These are phyloP conservation scores for Quambalaria eucalypti DNA, from an alignment of 1,284 basidiomycete species.

Conservation along the genomic window DNA sequence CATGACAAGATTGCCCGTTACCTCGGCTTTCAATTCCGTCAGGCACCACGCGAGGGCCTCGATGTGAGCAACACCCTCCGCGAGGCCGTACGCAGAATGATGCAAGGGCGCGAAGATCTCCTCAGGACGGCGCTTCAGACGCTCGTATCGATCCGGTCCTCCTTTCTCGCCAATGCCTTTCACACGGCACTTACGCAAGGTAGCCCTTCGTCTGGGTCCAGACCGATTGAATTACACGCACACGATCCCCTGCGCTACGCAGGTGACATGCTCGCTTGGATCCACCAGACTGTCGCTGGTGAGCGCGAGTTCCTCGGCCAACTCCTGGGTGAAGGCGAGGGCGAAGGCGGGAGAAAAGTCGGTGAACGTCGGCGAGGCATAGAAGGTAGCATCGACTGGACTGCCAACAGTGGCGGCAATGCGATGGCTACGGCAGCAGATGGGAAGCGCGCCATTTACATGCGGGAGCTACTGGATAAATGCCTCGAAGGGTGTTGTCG, in stretches of 20 bases:
- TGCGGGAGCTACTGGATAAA: constrained; percentile 71
- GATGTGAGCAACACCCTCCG: constrained; percentile 67
- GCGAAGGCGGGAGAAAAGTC: constrained; percentile 48
- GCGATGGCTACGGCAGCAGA: too few species aligned
- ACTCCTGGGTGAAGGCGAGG: constrained; percentile 40
- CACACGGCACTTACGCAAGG: constrained; percentile 79
- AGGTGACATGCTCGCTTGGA: constrained; percentile 97
- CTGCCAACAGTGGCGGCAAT: background rate
- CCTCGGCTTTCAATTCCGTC: constrained; percentile 73
- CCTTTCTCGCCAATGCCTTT: constrained; percentile 69
- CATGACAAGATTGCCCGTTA: constrained; percentile 82
- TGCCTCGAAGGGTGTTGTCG: constrained; percentile 74
- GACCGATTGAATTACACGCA: constrained; percentile 92
- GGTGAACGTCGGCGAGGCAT: constrained; percentile 19
- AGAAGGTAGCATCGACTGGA: constrained; percentile 24
- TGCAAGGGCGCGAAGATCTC: constrained; percentile 56
- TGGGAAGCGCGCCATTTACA: constrained; percentile 28
- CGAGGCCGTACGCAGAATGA: constrained; percentile 65
- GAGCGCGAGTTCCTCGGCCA: constrained; percentile 63
- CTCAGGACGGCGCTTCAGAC: constrained; percentile 54
- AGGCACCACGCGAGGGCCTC: constrained; percentile 52
- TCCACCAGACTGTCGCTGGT: constrained; percentile 87
- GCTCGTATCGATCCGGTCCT: constrained; percentile 72
- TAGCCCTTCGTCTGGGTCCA: constrained; percentile 69
- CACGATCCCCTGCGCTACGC: constrained; percentile 93